Evolutionary conservation across 345 rosid species (phyloP).

Genomic region (Salix brachista): DNA sequence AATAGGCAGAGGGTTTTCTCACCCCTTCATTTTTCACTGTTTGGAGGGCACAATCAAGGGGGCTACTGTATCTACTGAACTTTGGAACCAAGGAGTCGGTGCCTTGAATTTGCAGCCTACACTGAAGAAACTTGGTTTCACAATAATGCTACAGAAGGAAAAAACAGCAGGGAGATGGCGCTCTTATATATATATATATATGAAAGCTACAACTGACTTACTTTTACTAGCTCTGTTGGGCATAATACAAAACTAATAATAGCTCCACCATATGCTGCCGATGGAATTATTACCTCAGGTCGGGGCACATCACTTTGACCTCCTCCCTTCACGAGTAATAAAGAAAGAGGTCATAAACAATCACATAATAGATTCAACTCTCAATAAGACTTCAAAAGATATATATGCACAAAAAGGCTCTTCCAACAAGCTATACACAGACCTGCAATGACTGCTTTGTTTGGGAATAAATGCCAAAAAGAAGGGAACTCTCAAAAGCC

Average conservation of each 20-base stretch:
- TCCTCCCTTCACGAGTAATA: slow-evolving; percentile 44
- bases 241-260: slow-evolving; percentile 82
- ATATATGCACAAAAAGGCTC: not conserved
- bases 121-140: slow-evolving; percentile 60
- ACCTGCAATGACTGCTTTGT: slow-evolving; percentile 81
- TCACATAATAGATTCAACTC: not conserved
- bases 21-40: slow-evolving; percentile 83
- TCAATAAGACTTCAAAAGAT: not conserved
- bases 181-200: not conserved
- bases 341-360: not conserved
- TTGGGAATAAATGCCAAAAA: slow-evolving; percentile 90
- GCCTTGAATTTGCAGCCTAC: slow-evolving; percentile 99
- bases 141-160: slow-evolving; percentile 19
- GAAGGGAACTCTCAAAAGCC: slow-evolving; percentile 89
- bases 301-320: slow-evolving; percentile 46
- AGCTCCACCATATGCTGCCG: slow-evolving; percentile 88
- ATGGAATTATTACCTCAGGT: slow-evolving; percentile 68
- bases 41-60: slow-evolving; percentile 78
- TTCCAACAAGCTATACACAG: slow-evolving; percentile 13
- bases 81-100: slow-evolving; percentile 65
- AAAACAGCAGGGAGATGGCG: not conserved
- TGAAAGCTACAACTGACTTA: slow-evolving; percentile 16
- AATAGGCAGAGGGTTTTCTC: slow-evolving; percentile 36
- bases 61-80: slow-evolving; percentile 54
- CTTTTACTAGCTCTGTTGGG: slow-evolving; percentile 91